A percentile compares a stretch with the other conserved stretches of the same genome.
These are phyloP conservation scores for Monosporascus sp. DNA, from an alignment of 2,329 filamentous ascomycete genomes.

Conservation along the genomic window DNA sequence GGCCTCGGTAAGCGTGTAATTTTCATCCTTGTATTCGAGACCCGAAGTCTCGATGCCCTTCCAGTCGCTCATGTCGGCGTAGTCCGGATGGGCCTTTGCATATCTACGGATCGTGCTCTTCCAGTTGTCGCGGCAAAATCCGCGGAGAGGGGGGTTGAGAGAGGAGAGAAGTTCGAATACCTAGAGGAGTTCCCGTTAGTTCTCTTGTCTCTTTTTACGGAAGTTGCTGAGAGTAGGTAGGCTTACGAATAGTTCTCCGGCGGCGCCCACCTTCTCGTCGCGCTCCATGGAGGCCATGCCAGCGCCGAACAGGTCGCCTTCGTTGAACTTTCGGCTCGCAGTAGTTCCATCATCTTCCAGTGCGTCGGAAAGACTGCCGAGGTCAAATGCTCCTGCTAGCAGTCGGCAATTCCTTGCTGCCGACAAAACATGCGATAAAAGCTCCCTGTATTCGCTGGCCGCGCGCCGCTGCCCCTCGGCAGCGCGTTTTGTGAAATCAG, in stretches of 20 bases:
- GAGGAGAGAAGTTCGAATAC: constrained; percentile 36
- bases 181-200: constrained; percentile 19
- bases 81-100: constrained; percentile 33
- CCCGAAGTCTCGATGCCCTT: constrained; percentile 39
- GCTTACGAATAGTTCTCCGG: constrained; percentile 22
- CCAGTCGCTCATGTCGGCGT: constrained; percentile 35
- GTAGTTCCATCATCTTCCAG: neutral
- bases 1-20: constrained; percentile 27
- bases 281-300: constrained; percentile 5
- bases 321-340: neutral
- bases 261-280: constrained; percentile 21
- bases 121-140: constrained; percentile 40
- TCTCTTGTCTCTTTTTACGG: neutral
- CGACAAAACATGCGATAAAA: constrained; percentile 4
- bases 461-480: neutral
- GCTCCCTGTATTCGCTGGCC: constrained; percentile 1
- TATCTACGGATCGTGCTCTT: constrained; percentile 40
- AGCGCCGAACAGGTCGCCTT: neutral
- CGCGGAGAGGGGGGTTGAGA: constrained; percentile 21
- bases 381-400: neutral
- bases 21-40: constrained; percentile 37
- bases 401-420: constrained; percentile 3
- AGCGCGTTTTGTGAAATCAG: neutral
- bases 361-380: neutral
- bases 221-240: neutral